These are phyloP conservation scores for Rhizophagus prolifer DNA, from an alignment of 192 early-diverging fungal species.

Conservation along the genomic window DNA sequence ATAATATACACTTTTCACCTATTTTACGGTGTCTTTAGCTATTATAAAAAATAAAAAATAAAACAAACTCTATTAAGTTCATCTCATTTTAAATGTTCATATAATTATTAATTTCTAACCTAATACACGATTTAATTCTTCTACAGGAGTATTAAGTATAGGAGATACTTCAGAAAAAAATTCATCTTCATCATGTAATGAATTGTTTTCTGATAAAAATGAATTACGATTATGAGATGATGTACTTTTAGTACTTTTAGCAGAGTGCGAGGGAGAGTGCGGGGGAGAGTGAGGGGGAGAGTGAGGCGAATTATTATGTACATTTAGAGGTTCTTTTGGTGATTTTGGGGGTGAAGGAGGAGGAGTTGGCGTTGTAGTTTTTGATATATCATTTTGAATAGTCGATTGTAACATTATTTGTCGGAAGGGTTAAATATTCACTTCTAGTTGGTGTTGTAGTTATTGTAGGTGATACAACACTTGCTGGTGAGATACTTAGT, in stretches of 20 bases:
- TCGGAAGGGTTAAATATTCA: not conserved
- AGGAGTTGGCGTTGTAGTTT: not conserved
- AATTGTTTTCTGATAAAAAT: conserved; percentile 3
- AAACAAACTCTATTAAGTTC: too few relatives aligned
- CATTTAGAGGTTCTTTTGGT: not conserved
- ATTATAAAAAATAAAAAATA: too few relatives aligned
- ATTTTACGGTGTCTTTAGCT: too few relatives aligned
- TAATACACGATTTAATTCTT: conserved; percentile 24
- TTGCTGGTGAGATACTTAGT: not conserved
- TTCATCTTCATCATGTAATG: conserved; percentile 6
- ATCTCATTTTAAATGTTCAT: too few relatives aligned
- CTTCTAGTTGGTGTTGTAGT: not conserved
- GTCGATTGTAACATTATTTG: not conserved
- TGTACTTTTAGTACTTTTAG: not conserved
- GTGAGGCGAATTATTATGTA: not conserved
- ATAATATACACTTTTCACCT: too few relatives aligned
- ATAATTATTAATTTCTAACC: not conserved
- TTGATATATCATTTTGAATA: not conserved
- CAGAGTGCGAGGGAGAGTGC: too few relatives aligned
- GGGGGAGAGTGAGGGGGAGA: not conserved
- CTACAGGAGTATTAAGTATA: conserved; percentile 14
- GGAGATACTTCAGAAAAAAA: conserved; percentile 8
- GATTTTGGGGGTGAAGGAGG: conserved; percentile 4
- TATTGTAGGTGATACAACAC: not conserved
- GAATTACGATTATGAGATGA: not conserved